Percentiles rank a stretch among this genome's conserved stretches.
Evolutionary conservation across 2,329 filamentous ascomycete species (phyloP).

Genomic region (Elsinoe ampelina): DNA sequence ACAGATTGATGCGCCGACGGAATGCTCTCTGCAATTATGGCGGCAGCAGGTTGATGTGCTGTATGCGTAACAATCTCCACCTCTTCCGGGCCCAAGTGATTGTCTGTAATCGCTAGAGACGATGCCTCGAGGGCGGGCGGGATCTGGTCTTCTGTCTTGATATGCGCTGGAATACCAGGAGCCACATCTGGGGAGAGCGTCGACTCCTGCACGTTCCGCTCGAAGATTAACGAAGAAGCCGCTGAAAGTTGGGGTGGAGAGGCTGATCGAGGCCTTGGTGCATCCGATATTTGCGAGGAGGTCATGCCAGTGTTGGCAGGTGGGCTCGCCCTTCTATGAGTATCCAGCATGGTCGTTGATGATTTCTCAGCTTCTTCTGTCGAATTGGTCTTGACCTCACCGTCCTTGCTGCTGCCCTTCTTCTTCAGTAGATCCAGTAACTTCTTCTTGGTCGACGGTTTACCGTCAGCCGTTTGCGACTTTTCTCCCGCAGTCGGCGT

Average conservation of each 20-base stretch:
- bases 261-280: constrained; percentile 20
- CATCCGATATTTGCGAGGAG: background rate
- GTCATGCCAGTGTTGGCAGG: background rate
- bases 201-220: constrained; percentile 85
- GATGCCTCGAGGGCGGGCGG: constrained; percentile 85
- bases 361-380: background rate
- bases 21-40: constrained; percentile 43
- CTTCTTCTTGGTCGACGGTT: constrained; percentile 8
- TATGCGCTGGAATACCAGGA: constrained; percentile 83
- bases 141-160: constrained; percentile 89
- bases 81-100: constrained; percentile 71
- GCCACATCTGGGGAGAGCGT: constrained; percentile 58
- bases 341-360: background rate
- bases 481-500: constrained; percentile 10
- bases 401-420: background rate
- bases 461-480: constrained; percentile 1
- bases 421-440: constrained; percentile 3
- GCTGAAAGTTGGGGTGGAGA: constrained; percentile 72
- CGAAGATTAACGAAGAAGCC: constrained; percentile 71
- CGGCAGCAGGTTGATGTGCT: constrained; percentile 68
- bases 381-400: background rate
- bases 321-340: background rate
- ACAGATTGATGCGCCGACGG: constrained; percentile 15
- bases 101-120: constrained; percentile 83
- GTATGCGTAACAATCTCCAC: constrained; percentile 89